Evolutionary conservation across 768 basidiomycete genomes (phyloP), one percentile per base, ranked within the genome.

Genomic region (Leccinum incarnatum): DNA sequence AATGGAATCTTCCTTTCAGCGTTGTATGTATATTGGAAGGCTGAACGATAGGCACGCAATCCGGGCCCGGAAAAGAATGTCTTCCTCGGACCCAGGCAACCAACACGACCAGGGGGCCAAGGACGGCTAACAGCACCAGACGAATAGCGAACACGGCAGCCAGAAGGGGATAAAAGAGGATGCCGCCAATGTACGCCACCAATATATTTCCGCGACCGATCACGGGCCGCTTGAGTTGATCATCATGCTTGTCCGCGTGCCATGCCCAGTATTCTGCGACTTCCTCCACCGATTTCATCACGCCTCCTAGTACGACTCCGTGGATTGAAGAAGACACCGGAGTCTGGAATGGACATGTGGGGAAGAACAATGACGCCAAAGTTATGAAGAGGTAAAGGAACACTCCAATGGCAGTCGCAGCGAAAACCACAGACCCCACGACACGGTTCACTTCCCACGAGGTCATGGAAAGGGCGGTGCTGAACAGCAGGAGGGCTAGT

Each of bases 401-500:
- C 11, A 51, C 30, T 19, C 66, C 66, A 25, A 65, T 23, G 17
- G 56, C 11, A 12, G 57, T 62, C 0, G 55, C 37, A 17, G 46
- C 58, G 36, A 61, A 62, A 32, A 67, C 32, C 30, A 65, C 37
- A n/a, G 49, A 32, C 2, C 60, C 55, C 17, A 62, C 60, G 12
- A 25, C 54, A 9, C 10, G 51, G 25, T 64, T 56, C 19, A 59
- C 17, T 14, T 53, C 49, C 65, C 66, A 67, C 14, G 61, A 19
- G 29, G 56, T 55, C 8, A 60, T 53, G 6, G 62, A 37, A 34
- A 69, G 60, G 8, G 68, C 49, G 25, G 58, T 54, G 10, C 52
- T 47, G 47, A 68, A 68, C n/a, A 69, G 49, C 11, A 69, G 47
- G 34, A 69, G 59, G 1, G 67, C 68, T 30, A 68, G 21, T 47